phyloP scores from a whole-genome alignment of 352 stramenopile species.

The Aphanomyces invadans region DNA sequence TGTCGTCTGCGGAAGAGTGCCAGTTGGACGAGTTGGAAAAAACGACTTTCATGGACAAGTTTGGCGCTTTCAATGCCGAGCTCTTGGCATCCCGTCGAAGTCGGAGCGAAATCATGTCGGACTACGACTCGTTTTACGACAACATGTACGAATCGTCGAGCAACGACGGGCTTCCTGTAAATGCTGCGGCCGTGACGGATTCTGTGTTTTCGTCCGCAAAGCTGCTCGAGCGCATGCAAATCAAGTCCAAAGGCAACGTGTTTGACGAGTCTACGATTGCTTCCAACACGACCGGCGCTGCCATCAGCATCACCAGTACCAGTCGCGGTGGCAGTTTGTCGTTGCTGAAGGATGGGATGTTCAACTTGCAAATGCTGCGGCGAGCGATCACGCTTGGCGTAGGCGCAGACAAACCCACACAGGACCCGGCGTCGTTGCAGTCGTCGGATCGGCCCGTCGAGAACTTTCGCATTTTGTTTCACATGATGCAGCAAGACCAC shows the following conservation, averaged over 20 bases:
- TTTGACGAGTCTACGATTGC: not conserved
- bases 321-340: not conserved
- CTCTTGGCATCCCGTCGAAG: not conserved
- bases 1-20: constrained; percentile 69
- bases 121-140: constrained; percentile 11
- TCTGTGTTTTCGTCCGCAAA: not conserved
- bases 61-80: constrained; percentile 20
- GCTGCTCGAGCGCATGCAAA: constrained; percentile 5
- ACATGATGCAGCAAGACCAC: constrained; percentile 89
- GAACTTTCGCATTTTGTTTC: constrained; percentile 94
- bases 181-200: not conserved
- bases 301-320: not conserved
- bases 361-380: constrained; percentile 1
- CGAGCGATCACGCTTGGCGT: not conserved
- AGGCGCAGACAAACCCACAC: not conserved
- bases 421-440: not conserved
- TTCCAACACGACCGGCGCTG: not conserved
- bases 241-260: not conserved
- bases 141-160: no score
- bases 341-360: not conserved
- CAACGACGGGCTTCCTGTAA: no score
- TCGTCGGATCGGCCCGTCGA: constrained; percentile 34
- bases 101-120: not conserved
- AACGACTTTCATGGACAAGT: constrained; percentile 17
- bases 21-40: constrained; percentile 63